phyloP scores from a whole-genome alignment of 2,329 filamentous ascomycete genomes.

The Colletotrichum gigasporum region DNA sequence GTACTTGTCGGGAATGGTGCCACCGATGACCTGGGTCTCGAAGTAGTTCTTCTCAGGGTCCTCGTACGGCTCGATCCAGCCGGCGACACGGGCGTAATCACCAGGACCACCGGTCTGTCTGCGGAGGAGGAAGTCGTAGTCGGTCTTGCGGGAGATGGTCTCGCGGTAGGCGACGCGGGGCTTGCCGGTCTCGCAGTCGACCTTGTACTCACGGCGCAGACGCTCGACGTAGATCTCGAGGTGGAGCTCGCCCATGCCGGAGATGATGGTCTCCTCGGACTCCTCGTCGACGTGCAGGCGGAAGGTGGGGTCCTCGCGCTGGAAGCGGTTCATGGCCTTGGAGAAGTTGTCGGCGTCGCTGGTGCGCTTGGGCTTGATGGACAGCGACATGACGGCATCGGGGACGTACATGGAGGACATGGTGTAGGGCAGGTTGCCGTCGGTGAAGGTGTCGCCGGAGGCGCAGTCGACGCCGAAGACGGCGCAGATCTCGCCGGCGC shows the following conservation, averaged over 20 bases:
- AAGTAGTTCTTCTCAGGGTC: slow-evolving; percentile 81
- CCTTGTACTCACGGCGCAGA: slow-evolving; percentile 95
- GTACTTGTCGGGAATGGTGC: slow-evolving; percentile 95
- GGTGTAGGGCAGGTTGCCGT: slow-evolving; percentile 88
- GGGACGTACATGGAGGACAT: slow-evolving; percentile 99
- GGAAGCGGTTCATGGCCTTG: slow-evolving; percentile 99
- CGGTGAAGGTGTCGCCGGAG: slow-evolving; percentile 97
- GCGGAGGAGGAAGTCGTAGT: slow-evolving; percentile 94
- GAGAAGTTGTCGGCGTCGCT: slow-evolving; percentile 94
- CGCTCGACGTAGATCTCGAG: slow-evolving; percentile 98
- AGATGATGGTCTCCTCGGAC: slow-evolving; percentile 96
- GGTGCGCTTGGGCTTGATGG: slow-evolving; percentile 93
- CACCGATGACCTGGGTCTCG: slow-evolving; percentile 87
- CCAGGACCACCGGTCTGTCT: slow-evolving; percentile 96
- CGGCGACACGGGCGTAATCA: slow-evolving; percentile 92
- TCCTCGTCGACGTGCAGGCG: slow-evolving; percentile 91
- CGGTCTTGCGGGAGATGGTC: slow-evolving; percentile 81
- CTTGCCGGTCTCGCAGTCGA: slow-evolving; percentile 94
- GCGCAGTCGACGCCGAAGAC: slow-evolving; percentile 98
- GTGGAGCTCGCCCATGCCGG: slow-evolving; percentile 97
- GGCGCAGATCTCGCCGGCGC: slow-evolving; percentile 96
- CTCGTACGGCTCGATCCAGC: slow-evolving; percentile 88
- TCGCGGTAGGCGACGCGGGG: slow-evolving; percentile 98
- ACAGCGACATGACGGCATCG: slow-evolving; percentile 96
- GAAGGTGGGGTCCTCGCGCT: slow-evolving; percentile 98